Conservation (phyloP, 805 yeast genomes). For the Suhomyces kilbournensis region DNA sequence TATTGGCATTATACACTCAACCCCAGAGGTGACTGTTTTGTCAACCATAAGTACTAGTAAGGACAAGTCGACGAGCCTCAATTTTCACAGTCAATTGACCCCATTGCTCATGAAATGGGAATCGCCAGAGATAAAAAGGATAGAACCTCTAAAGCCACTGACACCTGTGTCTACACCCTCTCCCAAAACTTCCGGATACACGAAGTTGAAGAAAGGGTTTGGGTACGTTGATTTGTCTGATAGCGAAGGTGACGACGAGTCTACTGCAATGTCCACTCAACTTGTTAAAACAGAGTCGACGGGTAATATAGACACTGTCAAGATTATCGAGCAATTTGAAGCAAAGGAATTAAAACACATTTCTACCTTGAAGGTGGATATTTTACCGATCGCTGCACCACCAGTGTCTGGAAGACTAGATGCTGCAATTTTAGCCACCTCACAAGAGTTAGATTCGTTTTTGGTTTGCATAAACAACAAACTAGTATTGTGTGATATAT, state of each 20-base stretch:
- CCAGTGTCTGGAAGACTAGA: not conserved
- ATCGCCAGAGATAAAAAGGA: not conserved
- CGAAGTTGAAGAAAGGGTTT: slow-evolving; percentile 25
- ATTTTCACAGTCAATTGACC: slow-evolving; percentile 23
- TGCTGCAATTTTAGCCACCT: not conserved
- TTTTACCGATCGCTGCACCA: not conserved
- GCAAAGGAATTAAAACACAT: not conserved
- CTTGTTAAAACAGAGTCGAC: not conserved
- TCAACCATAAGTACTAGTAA: slow-evolving; percentile 10
- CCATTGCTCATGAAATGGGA: slow-evolving; percentile 25
- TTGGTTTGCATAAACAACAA: not conserved
- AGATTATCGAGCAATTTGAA: not conserved
- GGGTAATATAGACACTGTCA: not conserved
- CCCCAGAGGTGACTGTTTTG: slow-evolving; percentile 14
- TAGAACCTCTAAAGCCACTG: not conserved
- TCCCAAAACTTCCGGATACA: slow-evolving; percentile 4
- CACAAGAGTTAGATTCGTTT: not conserved
- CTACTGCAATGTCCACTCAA: not conserved
- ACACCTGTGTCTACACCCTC: not conserved
- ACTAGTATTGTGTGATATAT: not conserved
- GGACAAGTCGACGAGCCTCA: slow-evolving; percentile 6
- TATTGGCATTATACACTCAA: slow-evolving; percentile 12
- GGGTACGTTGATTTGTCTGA: slow-evolving; percentile 23
- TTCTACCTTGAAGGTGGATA: not conserved
- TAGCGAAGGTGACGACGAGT: not conserved